A percentile compares a stretch with the other conserved stretches of the same genome.
Evolutionary conservation across 768 basidiomycete genomes (phyloP).

Genomic region (Auricularia cornea): DNA sequence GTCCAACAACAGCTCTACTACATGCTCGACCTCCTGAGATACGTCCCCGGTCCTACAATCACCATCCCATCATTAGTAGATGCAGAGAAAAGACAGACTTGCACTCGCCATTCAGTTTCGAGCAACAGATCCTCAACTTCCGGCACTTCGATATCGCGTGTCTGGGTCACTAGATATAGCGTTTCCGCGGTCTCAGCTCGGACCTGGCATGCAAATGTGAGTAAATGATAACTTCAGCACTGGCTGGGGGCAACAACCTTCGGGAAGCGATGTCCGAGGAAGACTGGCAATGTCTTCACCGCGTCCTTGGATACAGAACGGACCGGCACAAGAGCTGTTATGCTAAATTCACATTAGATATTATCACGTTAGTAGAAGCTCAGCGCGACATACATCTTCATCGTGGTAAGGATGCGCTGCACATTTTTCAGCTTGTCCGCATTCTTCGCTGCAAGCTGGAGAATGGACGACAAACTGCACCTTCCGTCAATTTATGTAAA

Average conservation of each 20-base stretch:
- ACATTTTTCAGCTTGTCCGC: conserved; percentile 68
- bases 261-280: conserved; percentile 75
- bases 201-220: conserved; percentile 38
- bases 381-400: conserved; percentile 72
- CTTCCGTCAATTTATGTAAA: conserved; percentile 5
- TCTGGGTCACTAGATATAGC: conserved; percentile 69
- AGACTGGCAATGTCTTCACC: conserved; percentile 41
- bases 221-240: not conserved
- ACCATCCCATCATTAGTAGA: not conserved
- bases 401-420: conserved; percentile 70
- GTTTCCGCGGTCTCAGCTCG: conserved; percentile 76
- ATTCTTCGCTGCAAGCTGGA: conserved; percentile 52
- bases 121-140: conserved; percentile 61
- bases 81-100: not conserved
- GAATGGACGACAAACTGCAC: conserved; percentile 44
- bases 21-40: not conserved
- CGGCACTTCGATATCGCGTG: conserved; percentile 57
- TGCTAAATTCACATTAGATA: conserved; percentile 32
- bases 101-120: conserved; percentile 72
- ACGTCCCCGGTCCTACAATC: not conserved
- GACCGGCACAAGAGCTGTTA: conserved; percentile 54
- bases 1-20: not conserved
- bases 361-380: not conserved
- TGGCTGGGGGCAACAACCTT: conserved; percentile 40
- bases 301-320: conserved; percentile 33